Conservation (phyloP, 2,329 filamentous ascomycete genomes). For the Ophiostoma piceae region DNA sequence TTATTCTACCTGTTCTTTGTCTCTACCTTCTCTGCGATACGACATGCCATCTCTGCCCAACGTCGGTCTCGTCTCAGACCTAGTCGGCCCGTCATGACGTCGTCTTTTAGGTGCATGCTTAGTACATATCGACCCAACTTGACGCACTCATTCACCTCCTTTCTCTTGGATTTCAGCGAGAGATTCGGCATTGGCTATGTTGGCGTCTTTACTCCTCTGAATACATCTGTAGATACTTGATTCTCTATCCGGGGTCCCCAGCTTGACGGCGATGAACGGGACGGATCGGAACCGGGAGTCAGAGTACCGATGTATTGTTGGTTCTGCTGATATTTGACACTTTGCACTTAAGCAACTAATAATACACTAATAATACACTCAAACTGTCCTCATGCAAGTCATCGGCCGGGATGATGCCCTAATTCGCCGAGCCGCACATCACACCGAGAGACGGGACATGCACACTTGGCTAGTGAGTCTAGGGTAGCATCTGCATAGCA, state of each 20-base stretch:
- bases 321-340: too few species aligned
- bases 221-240: too few species aligned
- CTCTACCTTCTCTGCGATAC: not conserved
- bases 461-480: not conserved
- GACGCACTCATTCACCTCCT: not conserved
- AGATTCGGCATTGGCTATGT: not conserved
- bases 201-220: too few species aligned
- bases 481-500: not conserved
- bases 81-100: constrained; percentile 1
- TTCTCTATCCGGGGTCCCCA: not conserved
- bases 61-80: not conserved
- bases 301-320: not conserved
- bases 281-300: not conserved
- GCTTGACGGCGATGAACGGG: not conserved
- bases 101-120: not conserved
- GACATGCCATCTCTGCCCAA: not conserved
- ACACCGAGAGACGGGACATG: not conserved
- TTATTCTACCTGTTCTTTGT: not conserved
- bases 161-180: not conserved
- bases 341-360: too few species aligned
- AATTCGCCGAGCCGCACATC: constrained; percentile 8
- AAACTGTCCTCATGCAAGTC: not conserved
- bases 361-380: too few species aligned
- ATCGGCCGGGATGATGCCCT: not conserved
- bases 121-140: not conserved